These are phyloP conservation scores for Solanum hybrid DNA, from an alignment of 305 asterid species.

Conservation along the genomic window DNA sequence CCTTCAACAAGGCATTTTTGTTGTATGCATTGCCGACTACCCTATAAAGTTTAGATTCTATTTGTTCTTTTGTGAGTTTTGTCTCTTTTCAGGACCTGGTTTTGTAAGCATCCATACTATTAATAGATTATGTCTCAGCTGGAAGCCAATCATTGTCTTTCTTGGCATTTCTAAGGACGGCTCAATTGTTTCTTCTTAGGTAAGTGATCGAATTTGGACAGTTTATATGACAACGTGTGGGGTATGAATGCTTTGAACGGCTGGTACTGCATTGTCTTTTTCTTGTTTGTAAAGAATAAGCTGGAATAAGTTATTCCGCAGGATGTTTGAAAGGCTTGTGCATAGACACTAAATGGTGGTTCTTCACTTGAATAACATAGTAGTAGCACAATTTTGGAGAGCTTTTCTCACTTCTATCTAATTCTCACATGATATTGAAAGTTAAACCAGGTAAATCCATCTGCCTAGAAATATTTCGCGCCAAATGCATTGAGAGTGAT, in stretches of 20 bases:
- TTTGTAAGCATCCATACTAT: background rate
- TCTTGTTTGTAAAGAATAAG: background rate
- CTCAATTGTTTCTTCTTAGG: background rate
- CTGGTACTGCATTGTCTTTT: background rate
- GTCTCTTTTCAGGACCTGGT: background rate
- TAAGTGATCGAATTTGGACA: background rate
- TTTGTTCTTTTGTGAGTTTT: background rate
- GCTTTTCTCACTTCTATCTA: background rate
- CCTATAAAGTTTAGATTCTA: background rate
- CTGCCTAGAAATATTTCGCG: background rate
- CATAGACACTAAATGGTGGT: background rate
- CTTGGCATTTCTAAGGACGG: background rate
- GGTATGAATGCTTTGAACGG: background rate
- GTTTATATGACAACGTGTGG: background rate
- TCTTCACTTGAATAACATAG: background rate
- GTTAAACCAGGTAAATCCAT: background rate
- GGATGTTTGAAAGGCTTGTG: background rate
- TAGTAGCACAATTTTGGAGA: background rate
- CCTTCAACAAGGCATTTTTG: background rate
- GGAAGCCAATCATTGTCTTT: background rate
- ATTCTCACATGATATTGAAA: background rate
- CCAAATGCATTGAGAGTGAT: background rate
- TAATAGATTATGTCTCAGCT: background rate
- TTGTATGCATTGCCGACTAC: background rate
- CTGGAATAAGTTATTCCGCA: background rate